Base-by-base conservation (phyloP, 2,329 filamentous ascomycete genomes). In the Fusarium lateritium region DNA sequence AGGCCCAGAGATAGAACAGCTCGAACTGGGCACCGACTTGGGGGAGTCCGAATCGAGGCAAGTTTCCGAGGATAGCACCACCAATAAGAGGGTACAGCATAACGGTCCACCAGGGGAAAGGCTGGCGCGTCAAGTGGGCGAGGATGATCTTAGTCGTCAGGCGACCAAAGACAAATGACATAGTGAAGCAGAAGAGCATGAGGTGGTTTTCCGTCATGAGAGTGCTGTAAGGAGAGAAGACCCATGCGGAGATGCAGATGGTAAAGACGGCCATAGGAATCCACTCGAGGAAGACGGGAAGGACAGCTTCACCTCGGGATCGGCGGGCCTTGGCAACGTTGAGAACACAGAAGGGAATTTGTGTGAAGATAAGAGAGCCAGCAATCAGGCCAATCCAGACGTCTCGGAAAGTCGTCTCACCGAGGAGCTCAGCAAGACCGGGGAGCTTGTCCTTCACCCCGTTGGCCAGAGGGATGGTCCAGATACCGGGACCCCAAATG, bases 91-190 rank as follows among this genome's bases (percentile, higher is more conserved):
- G 96, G 34, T 88, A 89, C 38, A 98, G 86, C 87, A 98, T 92
- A 49, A 96, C 87, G 13, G 96, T 98, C 94, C 94, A 98, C 86
- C 93, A 97, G 2, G 96, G 96, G 81, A 98, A 99, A 5, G 95
- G 93, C 79, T 98, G 96, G 67, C 89, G 89, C 3, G 96, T 96
- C 52, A 99, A 85, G 80, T 99, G 96, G 4, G 96, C 95, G 19
- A 99, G 89, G 77, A 99, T 99, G 80, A 98, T 98, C 84, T 98
- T 99, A 39, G 96, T 99, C 0, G 96, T 98, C 91, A 99, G 94
- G 72, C 96, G 92, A 36, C 96, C 96, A 79, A 99, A 98, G 62
- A 98, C 96, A 75, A 98, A 94, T n/a, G 93, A 92, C 85, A 98
- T 92, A 62, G 93, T 97, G 63, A 97, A 82, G 83, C 94, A 98